A percentile compares a stretch with the other conserved stretches of the same genome.
Evolutionary conservation across 805 yeast genomes (phyloP).

Genomic region (Candida parachauliodes): DNA sequence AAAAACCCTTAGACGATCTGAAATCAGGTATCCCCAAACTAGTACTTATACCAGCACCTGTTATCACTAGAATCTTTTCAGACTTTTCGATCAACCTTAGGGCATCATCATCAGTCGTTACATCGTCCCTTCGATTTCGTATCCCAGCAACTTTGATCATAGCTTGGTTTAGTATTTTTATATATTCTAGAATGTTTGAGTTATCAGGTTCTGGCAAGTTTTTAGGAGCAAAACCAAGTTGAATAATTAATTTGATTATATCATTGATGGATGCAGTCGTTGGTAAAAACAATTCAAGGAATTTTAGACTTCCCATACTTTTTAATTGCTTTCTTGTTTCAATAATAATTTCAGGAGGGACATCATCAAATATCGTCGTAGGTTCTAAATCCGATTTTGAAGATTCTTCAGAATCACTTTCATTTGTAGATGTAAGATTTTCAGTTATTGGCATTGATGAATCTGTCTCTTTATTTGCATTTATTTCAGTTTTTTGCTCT

Average conservation of each 20-base stretch:
- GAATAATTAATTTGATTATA: conserved; percentile 50
- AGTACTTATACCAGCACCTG: conserved; percentile 46
- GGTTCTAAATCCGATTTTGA: conserved; percentile 12
- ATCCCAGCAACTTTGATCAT: conserved; percentile 58
- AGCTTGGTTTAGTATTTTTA: conserved; percentile 57
- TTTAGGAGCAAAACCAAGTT: conserved; percentile 58
- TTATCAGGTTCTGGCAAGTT: conserved; percentile 35
- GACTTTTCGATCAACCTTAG: conserved; percentile 52
- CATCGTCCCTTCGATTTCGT: conserved; percentile 51
- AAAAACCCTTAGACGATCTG: conserved; percentile 58
- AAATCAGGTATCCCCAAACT: conserved; percentile 45
- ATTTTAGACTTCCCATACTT: conserved; percentile 53
- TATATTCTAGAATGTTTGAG: conserved; percentile 42
- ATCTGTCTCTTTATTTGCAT: conserved; percentile 2
- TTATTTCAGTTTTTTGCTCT: conserved; percentile 1
- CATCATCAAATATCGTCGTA: conserved; percentile 7
- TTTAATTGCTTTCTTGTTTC: conserved; percentile 48
- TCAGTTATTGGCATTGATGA: neutral
- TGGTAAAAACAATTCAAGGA: conserved; percentile 61
- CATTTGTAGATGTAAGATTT: conserved; percentile 1
- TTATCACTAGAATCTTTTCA: conserved; percentile 35
- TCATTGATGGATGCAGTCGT: conserved; percentile 56
- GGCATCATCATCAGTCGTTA: conserved; percentile 58
- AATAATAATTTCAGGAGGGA: conserved; percentile 12
- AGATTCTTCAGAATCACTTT: neutral